These are phyloP conservation scores for Cystobasidium pallidum DNA, from an alignment of 1,284 basidiomycete species.

Conservation along the genomic window DNA sequence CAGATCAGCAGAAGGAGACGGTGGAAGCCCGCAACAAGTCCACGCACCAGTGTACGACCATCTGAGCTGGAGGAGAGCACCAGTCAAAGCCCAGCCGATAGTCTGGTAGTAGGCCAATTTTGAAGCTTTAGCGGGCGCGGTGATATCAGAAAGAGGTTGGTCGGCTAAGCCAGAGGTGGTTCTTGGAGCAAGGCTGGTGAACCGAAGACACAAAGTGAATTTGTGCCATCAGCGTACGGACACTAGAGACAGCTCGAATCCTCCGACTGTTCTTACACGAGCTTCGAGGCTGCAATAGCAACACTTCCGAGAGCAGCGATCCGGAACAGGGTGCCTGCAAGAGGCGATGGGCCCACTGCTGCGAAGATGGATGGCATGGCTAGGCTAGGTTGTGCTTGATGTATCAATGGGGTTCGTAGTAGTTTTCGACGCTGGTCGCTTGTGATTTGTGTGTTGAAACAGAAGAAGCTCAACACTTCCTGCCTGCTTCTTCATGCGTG, in stretches of 20 bases:
- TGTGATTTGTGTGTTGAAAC: slow-evolving; percentile 1
- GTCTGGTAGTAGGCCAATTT: slow-evolving; percentile 42
- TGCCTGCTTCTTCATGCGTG: neutral
- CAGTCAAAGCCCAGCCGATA: slow-evolving; percentile 15
- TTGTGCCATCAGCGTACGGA: neutral
- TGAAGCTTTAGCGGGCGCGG: slow-evolving; percentile 33
- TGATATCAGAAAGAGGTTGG: slow-evolving; percentile 29
- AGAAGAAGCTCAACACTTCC: slow-evolving; percentile 6
- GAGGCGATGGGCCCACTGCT: slow-evolving; percentile 28
- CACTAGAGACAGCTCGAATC: neutral
- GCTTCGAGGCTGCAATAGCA: slow-evolving; percentile 21
- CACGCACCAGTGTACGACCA: slow-evolving; percentile 40
- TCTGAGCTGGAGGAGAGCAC: slow-evolving; percentile 41
- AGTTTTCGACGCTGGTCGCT: neutral
- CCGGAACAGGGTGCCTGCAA: slow-evolving; percentile 34
- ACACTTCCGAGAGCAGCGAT: slow-evolving; percentile 27
- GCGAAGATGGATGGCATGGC: slow-evolving; percentile 41
- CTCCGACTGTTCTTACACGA: neutral
- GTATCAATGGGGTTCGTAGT: no score
- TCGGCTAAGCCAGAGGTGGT: slow-evolving; percentile 39
- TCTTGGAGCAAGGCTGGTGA: slow-evolving; percentile 24
- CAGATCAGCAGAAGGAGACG: neutral
- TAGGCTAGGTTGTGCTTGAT: no score
- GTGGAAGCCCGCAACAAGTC: neutral
- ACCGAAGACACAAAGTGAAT: neutral